Percentiles rank a stretch among this genome's conserved stretches.
phyloP scores from a whole-genome alignment of 2,329 filamentous ascomycete genomes.

The Penicillium sp. region DNA sequence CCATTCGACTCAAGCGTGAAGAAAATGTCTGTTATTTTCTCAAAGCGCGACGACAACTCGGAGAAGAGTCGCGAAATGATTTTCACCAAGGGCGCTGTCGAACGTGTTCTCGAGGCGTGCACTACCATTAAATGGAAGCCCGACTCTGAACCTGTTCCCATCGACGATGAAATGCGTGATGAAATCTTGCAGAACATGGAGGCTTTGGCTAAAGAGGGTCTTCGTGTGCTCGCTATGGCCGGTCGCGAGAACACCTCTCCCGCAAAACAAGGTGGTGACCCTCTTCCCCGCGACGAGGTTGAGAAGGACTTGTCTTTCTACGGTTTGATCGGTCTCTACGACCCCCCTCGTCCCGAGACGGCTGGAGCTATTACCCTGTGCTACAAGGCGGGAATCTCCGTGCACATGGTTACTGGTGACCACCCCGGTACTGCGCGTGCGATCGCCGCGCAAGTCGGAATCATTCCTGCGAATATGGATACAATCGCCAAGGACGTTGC shows the following conservation, averaged over 20 bases:
- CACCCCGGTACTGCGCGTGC: conserved; percentile 75
- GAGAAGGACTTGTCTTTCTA: conserved; percentile 70
- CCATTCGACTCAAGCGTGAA: conserved; percentile 74
- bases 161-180: conserved; percentile 56
- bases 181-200: conserved; percentile 69
- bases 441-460: conserved; percentile 76
- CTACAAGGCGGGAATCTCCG: conserved; percentile 70
- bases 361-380: conserved; percentile 69
- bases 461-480: conserved; percentile 65
- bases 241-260: conserved; percentile 33
- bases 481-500: conserved; percentile 62
- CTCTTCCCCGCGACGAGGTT: conserved; percentile 55
- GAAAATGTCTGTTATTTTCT: conserved; percentile 72
- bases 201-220: conserved; percentile 62
- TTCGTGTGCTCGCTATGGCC: conserved; percentile 68
- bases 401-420: conserved; percentile 84
- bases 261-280: conserved; percentile 18
- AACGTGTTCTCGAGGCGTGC: conserved; percentile 66
- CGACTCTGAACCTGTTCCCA: conserved; percentile 38
- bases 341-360: conserved; percentile 80
- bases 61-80: conserved; percentile 34
- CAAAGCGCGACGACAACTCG: conserved; percentile 22
- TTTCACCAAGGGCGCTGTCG: conserved; percentile 58
- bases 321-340: conserved; percentile 83
- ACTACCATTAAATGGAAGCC: conserved; percentile 50